These are phyloP conservation scores for Microbotryomycetes sp. DNA, from an alignment of 1,284 basidiomycete genomes.

Conservation along the genomic window DNA sequence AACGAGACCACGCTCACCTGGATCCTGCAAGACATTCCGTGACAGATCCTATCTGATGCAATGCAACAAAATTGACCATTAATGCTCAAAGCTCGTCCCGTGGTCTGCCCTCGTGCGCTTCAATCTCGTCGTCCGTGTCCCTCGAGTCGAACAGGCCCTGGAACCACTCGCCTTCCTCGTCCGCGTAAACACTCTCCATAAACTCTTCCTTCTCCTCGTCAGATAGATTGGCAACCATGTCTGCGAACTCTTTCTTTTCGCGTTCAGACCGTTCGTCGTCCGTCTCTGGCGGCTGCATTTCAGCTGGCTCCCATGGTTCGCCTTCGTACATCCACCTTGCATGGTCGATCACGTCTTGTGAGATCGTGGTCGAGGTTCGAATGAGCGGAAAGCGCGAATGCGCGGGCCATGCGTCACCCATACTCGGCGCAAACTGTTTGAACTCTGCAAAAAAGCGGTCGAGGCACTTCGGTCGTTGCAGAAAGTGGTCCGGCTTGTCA, in stretches of 20 bases:
- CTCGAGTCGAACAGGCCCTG: background rate
- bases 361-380: conserved; percentile 3
- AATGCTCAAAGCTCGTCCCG: background rate
- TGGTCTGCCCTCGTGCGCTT: background rate
- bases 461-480: conserved; percentile 20
- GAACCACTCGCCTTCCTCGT: background rate
- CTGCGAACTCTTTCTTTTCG: conserved; percentile 5
- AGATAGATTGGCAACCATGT: conserved; percentile 12
- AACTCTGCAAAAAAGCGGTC: conserved; percentile 20
- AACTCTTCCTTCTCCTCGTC: conserved; percentile 26
- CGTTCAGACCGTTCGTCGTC: background rate
- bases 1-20: background rate
- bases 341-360: conserved; percentile 27
- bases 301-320: conserved; percentile 22
- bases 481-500: conserved; percentile 9
- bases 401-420: background rate
- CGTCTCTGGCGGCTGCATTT: background rate
- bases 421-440: conserved; percentile 2
- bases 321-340: conserved; percentile 15
- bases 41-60: background rate
- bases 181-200: background rate
- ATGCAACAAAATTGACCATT: too few relatives aligned
- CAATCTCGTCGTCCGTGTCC: conserved; percentile 1
- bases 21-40: background rate
- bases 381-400: conserved; percentile 18